These are phyloP conservation scores for Stephanodiscus triporus DNA, from an alignment of 108 stramenopile species.

Conservation along the genomic window DNA sequence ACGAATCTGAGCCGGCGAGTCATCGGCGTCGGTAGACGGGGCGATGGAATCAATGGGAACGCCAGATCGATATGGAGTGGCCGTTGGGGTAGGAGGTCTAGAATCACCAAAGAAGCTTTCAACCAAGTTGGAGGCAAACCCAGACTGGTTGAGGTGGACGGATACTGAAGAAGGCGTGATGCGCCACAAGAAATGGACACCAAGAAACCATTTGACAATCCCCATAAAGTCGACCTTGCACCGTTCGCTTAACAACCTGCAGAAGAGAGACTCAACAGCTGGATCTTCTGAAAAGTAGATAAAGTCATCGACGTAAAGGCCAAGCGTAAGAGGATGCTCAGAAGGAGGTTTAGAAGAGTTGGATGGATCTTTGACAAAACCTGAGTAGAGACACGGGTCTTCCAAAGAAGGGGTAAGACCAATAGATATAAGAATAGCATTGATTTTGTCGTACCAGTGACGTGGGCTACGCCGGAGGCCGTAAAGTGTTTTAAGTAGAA, in stretches of 20 bases:
- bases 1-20: conserved; percentile 15
- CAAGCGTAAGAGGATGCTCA: conserved; percentile 3
- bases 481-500: too few species aligned
- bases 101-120: conserved; percentile 14
- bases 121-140: conserved; percentile 18
- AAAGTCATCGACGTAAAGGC: conserved; percentile 35
- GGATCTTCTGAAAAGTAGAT: conserved; percentile 22
- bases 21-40: not conserved
- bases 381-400: conserved; percentile 6
- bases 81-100: conserved; percentile 11
- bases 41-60: conserved; percentile 29
- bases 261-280: conserved; percentile 10
- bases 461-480: conserved; percentile 15
- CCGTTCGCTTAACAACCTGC: not conserved
- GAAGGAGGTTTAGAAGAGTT: not conserved
- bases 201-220: conserved; percentile 30
- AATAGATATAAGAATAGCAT: conserved; percentile 4
- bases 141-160: conserved; percentile 40
- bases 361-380: not conserved
- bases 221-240: conserved; percentile 35
- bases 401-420: conserved; percentile 12
- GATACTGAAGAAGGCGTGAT: conserved; percentile 9
- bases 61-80: conserved; percentile 37
- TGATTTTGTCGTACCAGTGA: conserved; percentile 27
- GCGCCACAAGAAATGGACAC: conserved; percentile 23